Evolutionary conservation across 1,284 basidiomycete genomes (phyloP).

Genomic region (Cryptococcus sp.): DNA sequence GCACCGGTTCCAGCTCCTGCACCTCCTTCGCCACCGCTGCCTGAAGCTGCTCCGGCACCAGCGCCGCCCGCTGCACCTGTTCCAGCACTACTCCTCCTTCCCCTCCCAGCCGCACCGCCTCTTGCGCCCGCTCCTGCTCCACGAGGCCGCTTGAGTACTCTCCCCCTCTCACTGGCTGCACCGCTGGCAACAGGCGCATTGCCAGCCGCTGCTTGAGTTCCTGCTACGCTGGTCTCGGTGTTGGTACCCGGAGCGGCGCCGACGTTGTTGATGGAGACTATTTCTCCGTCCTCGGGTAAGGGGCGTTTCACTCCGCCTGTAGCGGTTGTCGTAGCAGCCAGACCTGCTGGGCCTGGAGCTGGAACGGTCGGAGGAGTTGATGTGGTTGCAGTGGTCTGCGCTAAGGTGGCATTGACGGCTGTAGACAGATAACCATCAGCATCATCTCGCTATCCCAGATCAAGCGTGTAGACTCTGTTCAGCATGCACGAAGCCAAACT

Average conservation of each 20-base stretch:
- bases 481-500: too few relatives aligned
- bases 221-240: slow-evolving; percentile 12
- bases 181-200: slow-evolving; percentile 9
- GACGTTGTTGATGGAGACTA: slow-evolving; percentile 5
- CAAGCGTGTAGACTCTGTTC: not conserved
- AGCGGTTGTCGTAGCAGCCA: slow-evolving; percentile 3
- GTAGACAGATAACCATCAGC: not conserved
- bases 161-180: slow-evolving; percentile 13
- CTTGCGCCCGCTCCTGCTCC: slow-evolving; percentile 18
- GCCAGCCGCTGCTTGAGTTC: slow-evolving; percentile 19
- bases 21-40: slow-evolving; percentile 9
- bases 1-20: not conserved
- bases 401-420: slow-evolving; percentile 48
- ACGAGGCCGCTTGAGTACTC: slow-evolving; percentile 34
- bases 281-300: slow-evolving; percentile 36
- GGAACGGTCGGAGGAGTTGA: slow-evolving; percentile 2
- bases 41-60: slow-evolving; percentile 8
- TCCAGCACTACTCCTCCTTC: slow-evolving; percentile 15
- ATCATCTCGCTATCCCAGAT: not conserved
- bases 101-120: slow-evolving; percentile 18
- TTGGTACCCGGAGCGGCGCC: slow-evolving; percentile 3
- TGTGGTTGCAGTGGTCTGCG: slow-evolving; percentile 11
- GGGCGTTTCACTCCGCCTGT: slow-evolving; percentile 28
- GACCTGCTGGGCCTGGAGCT: not conserved
- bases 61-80: slow-evolving; percentile 4